Percentiles rank a stretch among this genome's conserved stretches.
phyloP scores from a whole-genome alignment of 306 rosid species.

The Trifolium fragiferum region DNA sequence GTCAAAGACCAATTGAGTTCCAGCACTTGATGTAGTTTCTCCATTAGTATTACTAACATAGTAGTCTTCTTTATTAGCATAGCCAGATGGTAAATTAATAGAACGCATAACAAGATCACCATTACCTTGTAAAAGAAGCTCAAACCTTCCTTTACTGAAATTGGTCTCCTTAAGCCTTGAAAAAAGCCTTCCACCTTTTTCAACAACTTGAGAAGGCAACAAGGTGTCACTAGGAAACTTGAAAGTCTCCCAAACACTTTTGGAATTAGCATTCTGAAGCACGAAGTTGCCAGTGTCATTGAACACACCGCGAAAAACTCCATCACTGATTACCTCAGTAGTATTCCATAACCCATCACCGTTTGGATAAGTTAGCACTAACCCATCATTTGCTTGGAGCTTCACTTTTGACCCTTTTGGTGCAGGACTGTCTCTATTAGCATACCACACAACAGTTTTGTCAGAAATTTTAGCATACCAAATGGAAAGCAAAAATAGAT shows the following conservation, averaged over 20 bases:
- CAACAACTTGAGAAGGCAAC: slow-evolving; percentile 55
- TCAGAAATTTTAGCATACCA: slow-evolving; percentile 57
- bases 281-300: slow-evolving; percentile 59
- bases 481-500: slow-evolving; percentile 51
- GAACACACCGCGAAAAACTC: slow-evolving; percentile 39
- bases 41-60: slow-evolving; percentile 5
- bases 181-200: slow-evolving; percentile 40
- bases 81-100: slow-evolving; percentile 41
- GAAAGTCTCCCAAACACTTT: slow-evolving; percentile 56
- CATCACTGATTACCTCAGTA: not conserved
- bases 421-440: slow-evolving; percentile 41
- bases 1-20: too few species aligned
- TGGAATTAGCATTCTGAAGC: slow-evolving; percentile 33
- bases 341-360: slow-evolving; percentile 40
- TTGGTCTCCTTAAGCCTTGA: slow-evolving; percentile 38
- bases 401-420: slow-evolving; percentile 53
- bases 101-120: slow-evolving; percentile 50
- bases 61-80: slow-evolving; percentile 37
- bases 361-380: slow-evolving; percentile 46
- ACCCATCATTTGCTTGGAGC: slow-evolving; percentile 42
- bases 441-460: slow-evolving; percentile 61
- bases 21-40: not conserved
- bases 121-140: slow-evolving; percentile 40
- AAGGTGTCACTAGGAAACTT: slow-evolving; percentile 45
- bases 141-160: slow-evolving; percentile 53